Evolutionary conservation across 202 grass and related monocot genomes (phyloP), one percentile per base, ranked within the genome.

Genomic region (Schoenoplectus tabernaemontani): DNA sequence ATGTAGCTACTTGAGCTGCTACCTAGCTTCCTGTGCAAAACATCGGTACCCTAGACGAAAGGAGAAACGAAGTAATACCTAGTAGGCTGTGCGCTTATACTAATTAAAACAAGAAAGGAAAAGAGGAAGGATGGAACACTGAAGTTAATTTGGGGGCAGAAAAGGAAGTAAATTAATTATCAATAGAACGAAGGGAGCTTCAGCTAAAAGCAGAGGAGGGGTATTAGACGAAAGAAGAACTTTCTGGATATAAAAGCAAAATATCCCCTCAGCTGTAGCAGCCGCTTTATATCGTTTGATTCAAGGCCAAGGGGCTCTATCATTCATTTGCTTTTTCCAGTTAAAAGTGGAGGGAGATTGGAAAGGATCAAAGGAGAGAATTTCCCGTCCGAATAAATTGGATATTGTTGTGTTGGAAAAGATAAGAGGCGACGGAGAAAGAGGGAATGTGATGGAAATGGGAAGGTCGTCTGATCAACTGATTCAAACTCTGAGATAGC

Each of bases 191-290:
- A 44, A n/a, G n/a, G n/a, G n/a, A n/a, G n/a, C n/a, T n/a, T n/a
- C n/a, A n/a, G n/a, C n/a, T n/a, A n/a, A 72, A 72, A 51, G 68
- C 13, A 32, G 46, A 30, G 50, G 26, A 32, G 24, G 3, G 23
- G n/a, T n/a, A n/a, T n/a, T n/a, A n/a, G 19, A n/a, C 9, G 66
- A 48, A 71, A 50, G 22, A 50, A 53, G 69, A n/a, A 10, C 24
- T 9, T 53, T 17, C 7, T 48, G 69, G 69, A 24, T 30, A 53
- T 53, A 51, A 73, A 73, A 51, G 69, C 69, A 73, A 73, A 73
- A 71, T 50, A 73, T 51, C 28, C 42, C 26, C 15, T 39, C 51
- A 56, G 51, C 51, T 56, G 64, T 37, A 8, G 9, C 64, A 68
- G 37, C 32, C 34, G 8, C 37, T 67, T 42, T 63, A 44, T 44